Evolutionary conservation across 768 basidiomycete genomes (phyloP), one percentile per base, ranked within the genome.

Genomic region (Naganishia randhawae): DNA sequence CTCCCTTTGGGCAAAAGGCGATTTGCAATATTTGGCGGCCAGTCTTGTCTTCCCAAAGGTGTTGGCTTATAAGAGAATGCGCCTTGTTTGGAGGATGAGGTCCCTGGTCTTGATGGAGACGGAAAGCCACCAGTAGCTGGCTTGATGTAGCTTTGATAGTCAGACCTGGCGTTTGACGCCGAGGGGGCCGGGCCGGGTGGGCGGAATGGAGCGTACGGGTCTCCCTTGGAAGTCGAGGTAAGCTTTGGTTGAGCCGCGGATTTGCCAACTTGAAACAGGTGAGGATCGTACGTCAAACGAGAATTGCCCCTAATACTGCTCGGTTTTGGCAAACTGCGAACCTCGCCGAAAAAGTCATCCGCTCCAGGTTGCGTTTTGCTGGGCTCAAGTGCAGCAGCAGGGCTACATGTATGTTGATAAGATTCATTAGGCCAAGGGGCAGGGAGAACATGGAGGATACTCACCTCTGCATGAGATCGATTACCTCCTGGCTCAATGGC

Each of bases 231-330:
- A 25, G 25, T 29, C 11, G 27, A 41, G 35, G 13, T 53, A 5
- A 31, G 39, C 6, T 22, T 66, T 25, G 41, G 65, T 66, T 41
- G 65, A 27, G 45, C 63, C 0, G 10, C 22, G 45, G 50, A 35
- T 27, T 35, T n/a, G 19, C 48, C 48, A 16, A 25, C 19, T 33
- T 64, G 48, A 16, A 64, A 32, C 45, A 51, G n/a, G 22, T 31
- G 45, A 7, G 50, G 63, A 29, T 50, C 48, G 63, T 32, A 64
- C 50, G 45, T 17, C 42, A 61, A 39, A 9, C 57, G 57, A 27
- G 57, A 61, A 61, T 61, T 61, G 53, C 13, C 53, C 4, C 53
- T 17, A 33, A 61, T 61, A 39, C 57, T 61, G 57, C 57, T 61
- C 11, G 57, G 57, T 41, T 42, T 61, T 14, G 57, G 57, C 19